Conservation (phyloP, 169 alveolate genomes). For the Theileria luwenshuni region DNA sequence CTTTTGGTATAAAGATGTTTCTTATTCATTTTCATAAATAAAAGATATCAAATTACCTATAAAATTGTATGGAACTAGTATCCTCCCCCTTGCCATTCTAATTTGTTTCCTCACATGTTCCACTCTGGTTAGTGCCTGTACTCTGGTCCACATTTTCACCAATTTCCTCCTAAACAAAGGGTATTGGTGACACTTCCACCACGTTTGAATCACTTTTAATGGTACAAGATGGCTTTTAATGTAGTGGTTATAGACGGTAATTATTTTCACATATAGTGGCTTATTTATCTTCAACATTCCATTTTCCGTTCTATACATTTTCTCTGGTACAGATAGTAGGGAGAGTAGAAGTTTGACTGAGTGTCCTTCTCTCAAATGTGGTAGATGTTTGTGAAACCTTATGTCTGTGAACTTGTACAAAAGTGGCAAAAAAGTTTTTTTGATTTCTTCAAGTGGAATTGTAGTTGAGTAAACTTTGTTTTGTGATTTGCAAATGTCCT, state of each 20-base stretch:
- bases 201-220: constrained; percentile 33
- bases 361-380: constrained; percentile 19
- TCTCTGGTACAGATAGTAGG: constrained; percentile 21
- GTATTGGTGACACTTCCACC: constrained; percentile 41
- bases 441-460: constrained; percentile 13
- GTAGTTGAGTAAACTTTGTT: constrained; percentile 16
- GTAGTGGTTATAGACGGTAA: constrained; percentile 20
- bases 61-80: too few species aligned
- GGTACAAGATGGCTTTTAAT: not conserved
- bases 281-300: constrained; percentile 13
- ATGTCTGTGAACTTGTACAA: constrained; percentile 31
- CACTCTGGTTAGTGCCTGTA: constrained; percentile 39
- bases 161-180: constrained; percentile 19
- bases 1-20: too few species aligned
- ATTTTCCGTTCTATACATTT: constrained; percentile 16
- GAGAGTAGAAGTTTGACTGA: constrained; percentile 22
- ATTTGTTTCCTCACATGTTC: not conserved
- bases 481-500: constrained; percentile 47
- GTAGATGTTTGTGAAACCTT: constrained; percentile 20
- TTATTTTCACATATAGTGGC: constrained; percentile 31
- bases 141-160: constrained; percentile 10
- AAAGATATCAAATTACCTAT: too few species aligned
- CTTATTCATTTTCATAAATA: too few species aligned
- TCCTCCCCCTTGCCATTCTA: not conserved
- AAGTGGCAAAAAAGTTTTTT: constrained; percentile 26